Evolutionary conservation across 306 rosid species (phyloP).

Genomic region (Dryas octopetala): DNA sequence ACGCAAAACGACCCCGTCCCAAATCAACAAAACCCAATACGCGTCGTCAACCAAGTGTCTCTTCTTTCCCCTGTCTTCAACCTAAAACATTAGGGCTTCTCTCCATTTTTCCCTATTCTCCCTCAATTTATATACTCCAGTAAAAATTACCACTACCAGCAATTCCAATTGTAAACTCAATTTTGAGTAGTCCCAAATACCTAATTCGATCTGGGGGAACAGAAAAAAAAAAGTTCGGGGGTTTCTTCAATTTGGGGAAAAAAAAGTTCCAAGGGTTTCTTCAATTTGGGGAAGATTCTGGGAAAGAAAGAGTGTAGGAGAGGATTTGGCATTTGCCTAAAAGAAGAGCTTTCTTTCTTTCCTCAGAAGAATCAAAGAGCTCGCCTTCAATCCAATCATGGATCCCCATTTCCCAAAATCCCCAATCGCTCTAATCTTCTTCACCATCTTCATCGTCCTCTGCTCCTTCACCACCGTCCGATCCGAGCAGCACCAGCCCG

Average conservation of each 20-base stretch:
- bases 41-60: not conserved
- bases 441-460: slow-evolving; percentile 27
- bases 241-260: not conserved
- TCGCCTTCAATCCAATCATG: slow-evolving; percentile 38
- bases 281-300: not conserved
- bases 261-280: not conserved
- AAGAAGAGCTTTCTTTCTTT: not conserved
- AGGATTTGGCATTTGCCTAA: not conserved
- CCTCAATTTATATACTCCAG: not conserved
- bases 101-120: not conserved
- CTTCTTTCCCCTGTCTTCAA: not conserved
- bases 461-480: slow-evolving; percentile 31
- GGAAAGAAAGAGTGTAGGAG: not conserved
- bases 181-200: not conserved
- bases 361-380: slow-evolving; percentile 8
- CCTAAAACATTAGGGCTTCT: not conserved
- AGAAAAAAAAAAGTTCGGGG: not conserved
- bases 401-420: slow-evolving; percentile 23
- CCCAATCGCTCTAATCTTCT: slow-evolving; percentile 8
- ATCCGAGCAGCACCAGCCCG: slow-evolving; percentile 26
- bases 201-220: not conserved
- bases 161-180: not conserved
- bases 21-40: not conserved
- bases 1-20: no score
- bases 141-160: not conserved